Conservation (phyloP, 345 rosid species). For the Microthlaspi erraticum region DNA sequence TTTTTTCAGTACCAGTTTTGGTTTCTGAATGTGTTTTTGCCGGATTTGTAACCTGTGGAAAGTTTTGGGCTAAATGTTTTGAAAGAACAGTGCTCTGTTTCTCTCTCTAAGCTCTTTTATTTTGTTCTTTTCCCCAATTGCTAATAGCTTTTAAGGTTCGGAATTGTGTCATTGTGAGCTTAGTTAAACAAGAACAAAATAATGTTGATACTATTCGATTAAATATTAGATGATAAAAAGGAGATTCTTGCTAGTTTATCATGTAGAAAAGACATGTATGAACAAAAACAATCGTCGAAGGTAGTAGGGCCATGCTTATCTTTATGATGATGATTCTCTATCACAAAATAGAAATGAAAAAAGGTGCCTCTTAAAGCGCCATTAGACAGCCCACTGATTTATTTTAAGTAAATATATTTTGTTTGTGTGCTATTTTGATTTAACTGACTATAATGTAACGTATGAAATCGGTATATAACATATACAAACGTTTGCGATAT, state of each 20-base stretch:
- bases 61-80: conserved; percentile 28
- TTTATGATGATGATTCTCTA: conserved; percentile 38
- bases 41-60: conserved; percentile 39
- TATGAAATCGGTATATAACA: conserved; percentile 7
- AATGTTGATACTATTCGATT: conserved; percentile 27
- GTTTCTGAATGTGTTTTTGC: conserved; percentile 38
- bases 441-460: conserved; percentile 11
- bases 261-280: conserved; percentile 30
- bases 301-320: conserved; percentile 42
- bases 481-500: conserved; percentile 15
- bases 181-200: conserved; percentile 21
- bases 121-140: conserved; percentile 16
- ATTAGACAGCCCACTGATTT: not conserved
- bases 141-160: conserved; percentile 18
- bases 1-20: conserved; percentile 27
- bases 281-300: conserved; percentile 27
- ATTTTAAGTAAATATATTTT: not conserved
- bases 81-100: conserved; percentile 9
- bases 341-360: conserved; percentile 31
- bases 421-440: not conserved
- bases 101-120: not conserved
- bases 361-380: conserved; percentile 24
- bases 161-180: conserved; percentile 27
- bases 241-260: conserved; percentile 25
- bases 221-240: not conserved